Evolutionary conservation across 441 rosid genomes (phyloP).

Genomic region (Pelargonium myrrhifolium): DNA sequence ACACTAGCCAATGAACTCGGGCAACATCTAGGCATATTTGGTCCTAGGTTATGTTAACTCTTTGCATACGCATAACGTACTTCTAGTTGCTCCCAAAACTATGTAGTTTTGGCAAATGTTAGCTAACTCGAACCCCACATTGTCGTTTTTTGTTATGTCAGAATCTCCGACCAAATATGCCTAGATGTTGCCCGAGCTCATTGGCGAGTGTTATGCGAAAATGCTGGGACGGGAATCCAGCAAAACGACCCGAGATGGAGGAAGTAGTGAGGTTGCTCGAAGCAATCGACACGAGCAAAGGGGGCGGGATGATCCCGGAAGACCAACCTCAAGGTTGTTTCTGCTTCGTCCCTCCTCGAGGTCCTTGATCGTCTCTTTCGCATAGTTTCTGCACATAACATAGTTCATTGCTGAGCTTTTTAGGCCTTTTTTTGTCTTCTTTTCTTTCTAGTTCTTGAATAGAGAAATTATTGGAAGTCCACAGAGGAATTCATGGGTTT

Average conservation of each 20-base stretch:
- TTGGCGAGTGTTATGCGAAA: conserved; percentile 84
- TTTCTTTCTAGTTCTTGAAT: neutral
- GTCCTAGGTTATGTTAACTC: too few relatives aligned
- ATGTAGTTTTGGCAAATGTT: neutral
- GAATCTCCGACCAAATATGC: conserved; percentile 95
- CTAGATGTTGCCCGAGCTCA: conserved; percentile 92
- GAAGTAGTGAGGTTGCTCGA: conserved; percentile 87
- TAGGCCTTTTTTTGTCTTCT: neutral
- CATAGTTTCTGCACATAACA: neutral
- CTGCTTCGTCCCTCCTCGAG: conserved; percentile 73
- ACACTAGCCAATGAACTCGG: conserved; percentile 81
- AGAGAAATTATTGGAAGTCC: neutral
- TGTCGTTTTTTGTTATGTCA: conserved; percentile 18
- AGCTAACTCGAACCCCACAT: neutral
- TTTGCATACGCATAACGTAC: too few relatives aligned
- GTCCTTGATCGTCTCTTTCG: conserved; percentile 31
- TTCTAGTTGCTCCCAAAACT: too few relatives aligned
- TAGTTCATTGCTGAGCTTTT: neutral
- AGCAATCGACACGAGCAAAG: conserved; percentile 79
- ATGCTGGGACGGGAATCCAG: conserved; percentile 94
- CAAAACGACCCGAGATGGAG: conserved; percentile 93
- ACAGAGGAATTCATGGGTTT: conserved; percentile 3
- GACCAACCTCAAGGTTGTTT: conserved; percentile 83
- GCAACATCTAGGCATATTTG: conserved; percentile 94
- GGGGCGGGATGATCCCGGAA: conserved; percentile 92